Evolutionary conservation across 2,329 filamentous ascomycete genomes (phyloP), one percentile per base, ranked within the genome.

Genomic region (Orbilia ellipsospora): DNA sequence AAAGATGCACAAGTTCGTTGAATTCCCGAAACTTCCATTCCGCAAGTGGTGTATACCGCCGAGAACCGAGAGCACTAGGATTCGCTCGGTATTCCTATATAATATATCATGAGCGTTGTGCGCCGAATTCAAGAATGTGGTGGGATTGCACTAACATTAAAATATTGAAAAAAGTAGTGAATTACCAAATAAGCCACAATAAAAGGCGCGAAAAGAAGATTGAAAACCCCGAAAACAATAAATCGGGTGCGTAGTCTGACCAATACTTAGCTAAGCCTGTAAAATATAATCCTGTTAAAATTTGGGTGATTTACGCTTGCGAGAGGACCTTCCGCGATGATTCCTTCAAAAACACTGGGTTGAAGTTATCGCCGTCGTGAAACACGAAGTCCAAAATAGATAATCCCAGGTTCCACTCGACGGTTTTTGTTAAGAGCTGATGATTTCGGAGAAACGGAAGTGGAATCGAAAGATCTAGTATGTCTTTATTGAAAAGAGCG

Each of bases 21-120:
- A 98, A 99, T 81, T 98, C 94, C 56, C 95, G 90, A 77, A 99
- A 97, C 80, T 97, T 98, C 95, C 95, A 99, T 81, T 97, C 92
- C 0, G 95, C 95, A 60, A 97, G 87, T 0, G 93, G 92, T 0
- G 94, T 98, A 81, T 97, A 99, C 78, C 93, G 90, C 48, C 95
- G 89, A 15, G 93, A 90, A n/a, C 92, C 91, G 44, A 97, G 88
- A 77, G 93, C 90, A 0, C 92, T 89, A 0, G 93, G 94, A 77
- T 97, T 96, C 80, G 94, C 96, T 83, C 97, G 93, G 81, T 96
- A 97, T 84, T 99, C 94, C 90, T 93, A 74, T n/a, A 18, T 12
- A n/a, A 1, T 12, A n/a, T n/a, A 48, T n/a, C 16, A 64, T 15
- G 36, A 18, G 10, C 56, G 8, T 8, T 52, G 4, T 36, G 31